Base-by-base conservation (phyloP, 176 grass and related monocot genomes). In the Musa schizocarpa region DNA sequence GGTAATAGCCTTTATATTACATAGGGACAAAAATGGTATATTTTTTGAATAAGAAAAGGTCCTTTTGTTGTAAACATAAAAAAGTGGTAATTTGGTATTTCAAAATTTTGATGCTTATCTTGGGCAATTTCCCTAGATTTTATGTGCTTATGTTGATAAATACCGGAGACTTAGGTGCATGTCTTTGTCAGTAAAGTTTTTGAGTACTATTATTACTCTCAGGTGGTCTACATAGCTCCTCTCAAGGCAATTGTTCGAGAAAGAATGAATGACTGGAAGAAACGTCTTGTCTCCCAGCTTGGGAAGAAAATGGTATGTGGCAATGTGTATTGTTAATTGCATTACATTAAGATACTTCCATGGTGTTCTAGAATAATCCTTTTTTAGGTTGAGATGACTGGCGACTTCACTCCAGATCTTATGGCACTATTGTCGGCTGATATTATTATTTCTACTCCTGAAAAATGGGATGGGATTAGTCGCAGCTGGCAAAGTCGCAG, bases 391-490 rank as follows among this genome's bases (percentile, higher is more conserved):
- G 94, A 98, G 86, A 98, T 98, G 94, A 98, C 87, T 82, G 94
- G 94, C 34, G 90, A 98, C 52, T 98, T 91, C 76, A 98, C 94
- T 83, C 94, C 90, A 66, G 94, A 98, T 79, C 73, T 98, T 76
- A 87, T 83, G 83, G 94, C 94, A 54, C 72, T 98, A 59, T 84
- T 98, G 61, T 93, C 94, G 21, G 84, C 90, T 85, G 90, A 98
- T 70, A 93, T 98, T 69, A 98, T 93, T 85, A 98, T 98, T 87
- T 98, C 94, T 70, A 98, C 94, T 68, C 94, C 94, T 65, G 90
- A 98, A 90, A 98, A 98, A 68, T 98, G 94, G 94, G 94, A 98
- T 82, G 94, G 94, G 53, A 98, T 98, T 50, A 98, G 94, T 81
- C 88, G 90, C 58, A 98, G 72, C 74, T 98, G 94, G 88, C 87